phyloP scores from a whole-genome alignment of 148 eudicot genomes.

The Camellia granthamiana region DNA sequence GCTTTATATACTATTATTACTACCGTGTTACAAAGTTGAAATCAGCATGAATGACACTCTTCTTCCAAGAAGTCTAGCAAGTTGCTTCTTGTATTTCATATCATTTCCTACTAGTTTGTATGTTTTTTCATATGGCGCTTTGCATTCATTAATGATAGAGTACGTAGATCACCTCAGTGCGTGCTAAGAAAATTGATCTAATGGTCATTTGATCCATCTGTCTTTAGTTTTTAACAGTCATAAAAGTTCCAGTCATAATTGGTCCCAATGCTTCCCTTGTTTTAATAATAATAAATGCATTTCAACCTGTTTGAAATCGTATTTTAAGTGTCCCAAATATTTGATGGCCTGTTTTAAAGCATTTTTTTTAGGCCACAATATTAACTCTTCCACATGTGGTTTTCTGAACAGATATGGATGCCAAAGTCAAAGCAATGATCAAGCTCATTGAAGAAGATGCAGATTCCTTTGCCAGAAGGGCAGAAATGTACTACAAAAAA shows the following conservation, averaged over 20 bases:
- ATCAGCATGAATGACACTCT: neutral
- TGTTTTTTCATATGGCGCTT: neutral
- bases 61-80: neutral
- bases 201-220: neutral
- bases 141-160: neutral
- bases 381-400: neutral
- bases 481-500: constrained; percentile 97
- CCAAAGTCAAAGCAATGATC: constrained; percentile 92
- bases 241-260: neutral
- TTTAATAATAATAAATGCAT: neutral
- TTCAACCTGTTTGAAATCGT: neutral
- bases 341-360: neutral
- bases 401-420: constrained; percentile 69
- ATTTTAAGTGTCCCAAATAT: neutral
- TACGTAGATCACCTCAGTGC: neutral
- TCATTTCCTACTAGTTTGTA: neutral
- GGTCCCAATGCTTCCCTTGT: constrained; percentile 1
- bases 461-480: constrained; percentile 97
- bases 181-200: neutral
- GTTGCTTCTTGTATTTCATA: neutral
- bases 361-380: neutral
- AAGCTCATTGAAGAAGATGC: constrained; percentile 99
- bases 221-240: neutral
- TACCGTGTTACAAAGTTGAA: neutral
- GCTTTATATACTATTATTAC: neutral